Base-by-base conservation (phyloP, 1,284 basidiomycete genomes). In the Cutaneotrichosporon sp. region DNA sequence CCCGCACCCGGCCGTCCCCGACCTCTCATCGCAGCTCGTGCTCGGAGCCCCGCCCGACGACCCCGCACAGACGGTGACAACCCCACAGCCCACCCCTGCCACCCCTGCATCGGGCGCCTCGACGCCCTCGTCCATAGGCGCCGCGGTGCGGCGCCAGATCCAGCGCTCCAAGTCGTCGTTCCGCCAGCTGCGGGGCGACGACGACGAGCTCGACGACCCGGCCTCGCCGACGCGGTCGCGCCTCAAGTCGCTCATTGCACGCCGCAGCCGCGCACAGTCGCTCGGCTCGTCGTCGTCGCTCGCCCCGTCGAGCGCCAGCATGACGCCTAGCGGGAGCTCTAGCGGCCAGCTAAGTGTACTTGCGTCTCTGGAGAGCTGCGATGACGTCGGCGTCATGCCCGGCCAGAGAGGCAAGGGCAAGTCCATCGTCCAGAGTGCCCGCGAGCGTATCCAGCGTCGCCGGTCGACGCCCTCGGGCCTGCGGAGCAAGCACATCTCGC, bases 71-170 rank as follows among this genome's bases (percentile, higher is more conserved):
- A 26, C 24, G 39, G 16, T 22, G 12, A 16, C 25, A 16, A 26
- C 24, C 14, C 39, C 39, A 5, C 39, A 19, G 14, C 12, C 24
- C 14, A 11, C 39, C 10, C 7, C 11, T 4, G 39, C 24, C 14
- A 11, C 39, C 10, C 7, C 11, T 4, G 39, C 24, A 22, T 42
- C 39, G 9, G 24, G 24, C 14, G 27, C 45, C 8, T 35, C 45
- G n/a, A 14, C 31, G 22, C 22, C 14, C 16, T 25, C 38, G 22
- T 27, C 44, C 29, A 22, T 52, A 8, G 45, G 45, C 4, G 41
- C 41, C 6, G 51, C 55, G 1, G 43, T 57, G 4, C 43, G 51
- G n/a, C 43, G 55, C 3, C 32, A 44, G 46, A 41, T 57, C 17
- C 37, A 32, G 37, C 37, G 44, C n/a, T 55, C 54, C 35, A 52